These are phyloP conservation scores for Fusarium siculi DNA, from an alignment of 2,329 filamentous ascomycete genomes.

Conservation along the genomic window DNA sequence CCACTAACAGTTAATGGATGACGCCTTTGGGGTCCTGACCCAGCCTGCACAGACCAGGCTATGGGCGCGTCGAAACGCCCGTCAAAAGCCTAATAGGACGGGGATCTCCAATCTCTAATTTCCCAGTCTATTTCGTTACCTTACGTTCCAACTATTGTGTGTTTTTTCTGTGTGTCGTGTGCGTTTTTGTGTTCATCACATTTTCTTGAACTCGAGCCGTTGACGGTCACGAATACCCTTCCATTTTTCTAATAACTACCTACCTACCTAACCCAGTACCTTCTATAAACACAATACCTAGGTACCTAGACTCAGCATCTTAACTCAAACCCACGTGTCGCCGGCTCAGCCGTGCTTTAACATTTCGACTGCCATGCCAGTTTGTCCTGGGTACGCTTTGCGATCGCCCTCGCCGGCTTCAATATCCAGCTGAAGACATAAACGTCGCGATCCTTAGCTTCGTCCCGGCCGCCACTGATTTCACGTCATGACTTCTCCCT, in stretches of 20 bases:
- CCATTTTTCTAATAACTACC: background rate
- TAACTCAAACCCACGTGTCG: slow-evolving; percentile 21
- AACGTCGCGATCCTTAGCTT: slow-evolving; percentile 14
- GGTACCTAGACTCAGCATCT: background rate
- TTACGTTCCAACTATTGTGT: slow-evolving; percentile 1
- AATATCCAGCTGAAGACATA: slow-evolving; percentile 33
- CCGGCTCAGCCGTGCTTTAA: slow-evolving; percentile 33
- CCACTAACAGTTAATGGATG: slow-evolving; percentile 30
- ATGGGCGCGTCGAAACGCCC: slow-evolving; percentile 24
- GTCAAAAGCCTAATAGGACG: slow-evolving; percentile 11
- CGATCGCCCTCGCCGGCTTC: slow-evolving; percentile 39
- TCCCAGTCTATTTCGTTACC: slow-evolving; percentile 2
- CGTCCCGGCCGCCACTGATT: slow-evolving; percentile 1
- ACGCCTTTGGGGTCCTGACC: background rate
- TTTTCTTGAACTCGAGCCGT: background rate
- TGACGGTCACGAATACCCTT: background rate
- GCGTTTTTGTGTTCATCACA: background rate
- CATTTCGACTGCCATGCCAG: slow-evolving; percentile 40
- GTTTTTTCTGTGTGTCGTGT: slow-evolving; percentile 1
- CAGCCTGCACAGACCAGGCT: slow-evolving; percentile 26
- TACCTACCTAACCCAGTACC: background rate
- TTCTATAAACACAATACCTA: background rate
- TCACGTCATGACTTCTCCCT: slow-evolving; percentile 44
- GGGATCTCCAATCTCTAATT: slow-evolving; percentile 15
- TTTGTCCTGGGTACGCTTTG: slow-evolving; percentile 33